Percentiles rank a stretch among this genome's conserved stretches.
Evolutionary conservation across 2,329 filamentous ascomycete genomes (phyloP).

Genomic region (Diplodia sapinea): DNA sequence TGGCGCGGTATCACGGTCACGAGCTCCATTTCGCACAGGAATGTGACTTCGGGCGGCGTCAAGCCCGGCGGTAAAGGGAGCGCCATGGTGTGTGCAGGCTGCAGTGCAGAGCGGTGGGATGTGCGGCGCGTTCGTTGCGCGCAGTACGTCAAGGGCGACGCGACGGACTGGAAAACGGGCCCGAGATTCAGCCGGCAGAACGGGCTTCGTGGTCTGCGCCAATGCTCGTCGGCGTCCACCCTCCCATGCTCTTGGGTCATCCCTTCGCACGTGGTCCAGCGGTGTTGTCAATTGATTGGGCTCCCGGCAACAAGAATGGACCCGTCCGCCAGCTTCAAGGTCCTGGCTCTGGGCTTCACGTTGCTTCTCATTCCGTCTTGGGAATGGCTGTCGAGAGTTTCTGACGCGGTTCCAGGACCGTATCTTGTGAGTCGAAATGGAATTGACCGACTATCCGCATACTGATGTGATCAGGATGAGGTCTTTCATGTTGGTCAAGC

Average conservation of each 20-base stretch:
- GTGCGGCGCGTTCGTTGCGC: not conserved
- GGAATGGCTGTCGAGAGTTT: slow-evolving; percentile 55
- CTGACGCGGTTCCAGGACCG: slow-evolving; percentile 59
- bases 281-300: slow-evolving; percentile 8
- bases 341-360: slow-evolving; percentile 28
- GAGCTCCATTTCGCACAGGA: slow-evolving; percentile 96
- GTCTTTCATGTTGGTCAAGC: slow-evolving; percentile 91
- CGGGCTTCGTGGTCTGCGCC: slow-evolving; percentile 19
- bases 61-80: slow-evolving; percentile 69
- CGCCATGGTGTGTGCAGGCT: slow-evolving; percentile 55
- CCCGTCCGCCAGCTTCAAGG: slow-evolving; percentile 25
- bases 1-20: slow-evolving; percentile 93
- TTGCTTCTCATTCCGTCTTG: slow-evolving; percentile 33
- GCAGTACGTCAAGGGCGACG: slow-evolving; percentile 6
- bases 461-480: slow-evolving; percentile 67
- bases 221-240: not conserved
- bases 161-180: not conserved
- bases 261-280: slow-evolving; percentile 4
- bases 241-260: not conserved
- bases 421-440: slow-evolving; percentile 60
- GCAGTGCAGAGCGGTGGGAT: not conserved
- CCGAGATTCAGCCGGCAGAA: slow-evolving; percentile 11
- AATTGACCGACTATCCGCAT: not conserved
- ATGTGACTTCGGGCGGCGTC: slow-evolving; percentile 86
- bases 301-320: slow-evolving; percentile 6